phyloP scores from a whole-genome alignment of 139 green algal species.

The Tetraselmis striata region DNA sequence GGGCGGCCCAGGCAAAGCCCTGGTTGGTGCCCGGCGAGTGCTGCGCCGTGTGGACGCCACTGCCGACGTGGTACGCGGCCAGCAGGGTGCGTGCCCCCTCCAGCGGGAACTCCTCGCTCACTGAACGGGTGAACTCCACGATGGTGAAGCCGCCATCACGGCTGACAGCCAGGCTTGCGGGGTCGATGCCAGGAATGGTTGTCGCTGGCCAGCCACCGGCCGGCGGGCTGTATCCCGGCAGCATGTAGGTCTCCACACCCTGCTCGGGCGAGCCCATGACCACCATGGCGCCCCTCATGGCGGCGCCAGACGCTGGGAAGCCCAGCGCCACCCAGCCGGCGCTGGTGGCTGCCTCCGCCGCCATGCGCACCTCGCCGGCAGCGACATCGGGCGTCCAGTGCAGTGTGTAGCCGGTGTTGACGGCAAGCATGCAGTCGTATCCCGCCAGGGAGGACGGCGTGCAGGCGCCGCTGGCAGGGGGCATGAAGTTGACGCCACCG shows the following conservation, averaged over 20 bases:
- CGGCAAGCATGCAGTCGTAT: slow-evolving; percentile 17
- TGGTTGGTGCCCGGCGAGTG: not conserved
- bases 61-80: not conserved
- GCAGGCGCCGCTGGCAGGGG: not conserved
- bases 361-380: not conserved
- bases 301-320: not conserved
- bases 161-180: not conserved
- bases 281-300: not conserved
- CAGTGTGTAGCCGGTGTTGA: slow-evolving; percentile 7
- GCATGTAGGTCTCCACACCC: not conserved
- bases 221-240: not conserved
- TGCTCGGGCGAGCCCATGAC: not conserved
- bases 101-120: not conserved
- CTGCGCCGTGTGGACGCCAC: not conserved
- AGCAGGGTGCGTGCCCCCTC: not conserved
- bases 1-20: not conserved
- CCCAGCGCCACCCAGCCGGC: not conserved
- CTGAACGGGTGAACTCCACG: not conserved
- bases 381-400: slow-evolving; percentile 5
- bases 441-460: not conserved
- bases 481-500: slow-evolving; percentile 12
- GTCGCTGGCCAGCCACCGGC: not conserved
- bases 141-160: not conserved
- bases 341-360: slow-evolving; percentile 4
- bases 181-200: not conserved